A percentile compares a stretch with the other conserved stretches of the same genome.
These are phyloP conservation scores for Clarireedia paspali DNA, from an alignment of 2,329 filamentous ascomycete species.

Conservation along the genomic window DNA sequence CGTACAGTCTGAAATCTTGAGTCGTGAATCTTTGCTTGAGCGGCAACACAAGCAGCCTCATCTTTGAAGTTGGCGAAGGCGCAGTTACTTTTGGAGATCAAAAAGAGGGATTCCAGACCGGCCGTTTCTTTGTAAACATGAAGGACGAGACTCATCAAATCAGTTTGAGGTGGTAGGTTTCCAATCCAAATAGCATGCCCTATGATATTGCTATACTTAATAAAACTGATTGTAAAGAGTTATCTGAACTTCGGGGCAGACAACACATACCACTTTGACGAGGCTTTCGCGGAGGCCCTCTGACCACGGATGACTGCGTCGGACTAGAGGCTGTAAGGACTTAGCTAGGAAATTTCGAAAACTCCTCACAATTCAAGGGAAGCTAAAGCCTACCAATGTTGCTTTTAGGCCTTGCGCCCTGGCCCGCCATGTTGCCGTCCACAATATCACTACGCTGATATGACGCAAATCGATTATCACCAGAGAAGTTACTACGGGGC, in stretches of 20 bases:
- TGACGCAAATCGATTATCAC: conserved; percentile 13
- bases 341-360: conserved; percentile 4
- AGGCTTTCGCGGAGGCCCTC: conserved; percentile 48
- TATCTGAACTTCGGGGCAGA: conserved; percentile 1
- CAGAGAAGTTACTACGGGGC: conserved; percentile 13
- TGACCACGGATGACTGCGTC: conserved; percentile 36
- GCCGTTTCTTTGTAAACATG: conserved; percentile 74
- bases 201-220: conserved; percentile 27
- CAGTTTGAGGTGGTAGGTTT: conserved; percentile 79
- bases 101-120: conserved; percentile 79
- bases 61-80: conserved; percentile 93
- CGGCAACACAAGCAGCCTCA: conserved; percentile 64
- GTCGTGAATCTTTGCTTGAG: conserved; percentile 81
- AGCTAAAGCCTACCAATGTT: conserved; percentile 25
- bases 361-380: background rate
- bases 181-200: conserved; percentile 95
- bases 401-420: conserved; percentile 12
- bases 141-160: conserved; percentile 76
- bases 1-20: conserved; percentile 81
- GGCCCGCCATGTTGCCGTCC: conserved; percentile 5
- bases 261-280: conserved; percentile 50
- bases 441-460: conserved; percentile 16
- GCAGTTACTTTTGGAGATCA: conserved; percentile 96
- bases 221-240: background rate
- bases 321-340: conserved; percentile 26